Conservation (phyloP, 345 rosid species). For the Populus euphratica region DNA sequence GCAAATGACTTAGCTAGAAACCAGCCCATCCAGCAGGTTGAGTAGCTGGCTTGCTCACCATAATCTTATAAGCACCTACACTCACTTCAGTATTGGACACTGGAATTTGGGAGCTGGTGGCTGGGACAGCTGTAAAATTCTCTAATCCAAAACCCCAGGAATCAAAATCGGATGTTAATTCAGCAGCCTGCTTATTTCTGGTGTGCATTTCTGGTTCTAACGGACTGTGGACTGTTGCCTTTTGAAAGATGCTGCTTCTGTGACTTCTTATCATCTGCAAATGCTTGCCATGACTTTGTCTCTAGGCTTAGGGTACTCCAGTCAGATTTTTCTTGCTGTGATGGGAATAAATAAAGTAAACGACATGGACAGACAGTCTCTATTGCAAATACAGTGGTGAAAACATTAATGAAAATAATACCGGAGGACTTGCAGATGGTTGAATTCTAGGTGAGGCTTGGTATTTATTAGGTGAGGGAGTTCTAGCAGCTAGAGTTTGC, state of each 20-base stretch:
- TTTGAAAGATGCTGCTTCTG: slow-evolving; percentile 41
- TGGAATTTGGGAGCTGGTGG: slow-evolving; percentile 29
- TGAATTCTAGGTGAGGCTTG: slow-evolving; percentile 44
- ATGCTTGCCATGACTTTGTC: slow-evolving; percentile 73
- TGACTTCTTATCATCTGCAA: slow-evolving; percentile 50
- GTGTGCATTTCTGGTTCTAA: slow-evolving; percentile 45
- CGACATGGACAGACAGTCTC: neutral
- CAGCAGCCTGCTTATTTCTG: slow-evolving; percentile 47
- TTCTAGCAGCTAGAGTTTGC: slow-evolving; percentile 61
- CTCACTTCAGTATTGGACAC: slow-evolving; percentile 42
- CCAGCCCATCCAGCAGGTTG: slow-evolving; percentile 99
- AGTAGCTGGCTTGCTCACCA: slow-evolving; percentile 46
- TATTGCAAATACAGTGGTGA: neutral
- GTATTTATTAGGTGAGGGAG: slow-evolving; percentile 59
- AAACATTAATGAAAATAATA: slow-evolving; percentile 18
- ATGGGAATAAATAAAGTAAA: slow-evolving; percentile 14
- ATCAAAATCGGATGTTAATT: slow-evolving; percentile 42
- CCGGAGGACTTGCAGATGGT: slow-evolving; percentile 43
- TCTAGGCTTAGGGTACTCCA: slow-evolving; percentile 46
- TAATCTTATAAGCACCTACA: slow-evolving; percentile 37
- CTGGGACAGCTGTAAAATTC: slow-evolving; percentile 58
- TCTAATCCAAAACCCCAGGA: slow-evolving; percentile 87
- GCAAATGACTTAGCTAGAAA: slow-evolving; percentile 40
- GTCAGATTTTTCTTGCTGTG: slow-evolving; percentile 47
- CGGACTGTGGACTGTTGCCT: slow-evolving; percentile 41